These are phyloP conservation scores for Cladophialophora carrionii DNA, from an alignment of 2,329 filamentous ascomycete genomes.

Conservation along the genomic window DNA sequence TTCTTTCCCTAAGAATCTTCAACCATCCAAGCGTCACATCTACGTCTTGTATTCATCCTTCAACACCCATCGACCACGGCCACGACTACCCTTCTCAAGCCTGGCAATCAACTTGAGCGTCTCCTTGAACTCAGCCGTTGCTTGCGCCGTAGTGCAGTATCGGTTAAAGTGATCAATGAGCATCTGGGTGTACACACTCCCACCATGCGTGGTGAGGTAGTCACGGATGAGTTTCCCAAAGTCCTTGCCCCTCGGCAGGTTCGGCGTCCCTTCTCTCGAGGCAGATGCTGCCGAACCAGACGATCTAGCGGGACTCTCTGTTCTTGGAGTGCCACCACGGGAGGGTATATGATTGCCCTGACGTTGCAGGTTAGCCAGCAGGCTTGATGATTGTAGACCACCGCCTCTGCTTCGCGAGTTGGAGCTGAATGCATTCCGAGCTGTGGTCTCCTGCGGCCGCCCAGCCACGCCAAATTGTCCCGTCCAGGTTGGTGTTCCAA, in stretches of 20 bases:
- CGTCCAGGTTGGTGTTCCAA: constrained; percentile 92
- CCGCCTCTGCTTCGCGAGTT: constrained; percentile 35
- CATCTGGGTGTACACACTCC: constrained; percentile 78
- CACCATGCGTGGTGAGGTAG: constrained; percentile 77
- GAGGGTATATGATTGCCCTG: constrained; percentile 48
- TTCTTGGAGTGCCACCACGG: constrained; percentile 30
- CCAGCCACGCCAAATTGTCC: constrained; percentile 79
- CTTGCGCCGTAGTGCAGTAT: constrained; percentile 69
- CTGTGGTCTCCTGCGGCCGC: constrained; percentile 61
- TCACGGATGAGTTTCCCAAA: constrained; percentile 74
- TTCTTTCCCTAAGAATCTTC: not conserved
- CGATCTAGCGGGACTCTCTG: constrained; percentile 37
- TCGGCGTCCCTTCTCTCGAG: constrained; percentile 40
- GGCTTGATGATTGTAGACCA: constrained; percentile 47
- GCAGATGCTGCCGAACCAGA: constrained; percentile 28
- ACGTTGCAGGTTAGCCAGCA: constrained; percentile 62
- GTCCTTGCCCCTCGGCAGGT: constrained; percentile 57
- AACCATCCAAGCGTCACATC: not conserved
- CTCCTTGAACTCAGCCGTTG: constrained; percentile 78
- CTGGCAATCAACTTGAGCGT: constrained; percentile 77
- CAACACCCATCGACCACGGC: constrained; percentile 61
- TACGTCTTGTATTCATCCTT: constrained; percentile 58
- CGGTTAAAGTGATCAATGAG: constrained; percentile 88
- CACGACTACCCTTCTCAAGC: constrained; percentile 61
- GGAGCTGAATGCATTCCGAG: constrained; percentile 51